Conservation (phyloP, 306 rosid genomes). For the Ochetophila trinervis region DNA sequence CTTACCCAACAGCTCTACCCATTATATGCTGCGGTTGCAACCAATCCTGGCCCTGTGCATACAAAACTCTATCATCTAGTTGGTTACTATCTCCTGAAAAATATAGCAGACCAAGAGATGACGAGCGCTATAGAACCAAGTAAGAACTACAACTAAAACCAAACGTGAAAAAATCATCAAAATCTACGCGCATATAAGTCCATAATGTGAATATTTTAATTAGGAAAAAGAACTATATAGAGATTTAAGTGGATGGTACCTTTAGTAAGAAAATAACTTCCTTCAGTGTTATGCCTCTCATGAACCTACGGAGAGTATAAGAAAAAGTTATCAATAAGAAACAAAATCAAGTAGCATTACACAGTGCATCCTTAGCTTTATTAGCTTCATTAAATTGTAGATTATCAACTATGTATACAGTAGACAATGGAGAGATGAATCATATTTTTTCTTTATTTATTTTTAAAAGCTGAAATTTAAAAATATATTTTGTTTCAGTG, state of each 20-base stretch:
- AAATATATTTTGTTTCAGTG: no score
- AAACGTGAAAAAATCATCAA: neutral
- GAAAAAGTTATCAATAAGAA: neutral
- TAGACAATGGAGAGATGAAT: no score
- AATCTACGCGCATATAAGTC: no score
- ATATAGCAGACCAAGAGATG: neutral
- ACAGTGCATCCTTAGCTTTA: no score
- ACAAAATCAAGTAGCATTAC: neutral
- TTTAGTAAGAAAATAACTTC: constrained; percentile 64
- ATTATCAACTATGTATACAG: no score
- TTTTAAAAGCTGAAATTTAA: no score
- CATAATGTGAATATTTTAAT: no score
- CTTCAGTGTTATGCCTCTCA: constrained; percentile 45
- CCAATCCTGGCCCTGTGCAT: constrained; percentile 66
- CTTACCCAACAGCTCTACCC: constrained; percentile 77
- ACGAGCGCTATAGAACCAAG: neutral
- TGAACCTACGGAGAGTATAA: constrained; percentile 49
- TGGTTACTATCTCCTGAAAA: constrained; percentile 64
- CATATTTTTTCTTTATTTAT: no score
- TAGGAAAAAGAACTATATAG: neutral
- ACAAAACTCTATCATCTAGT: constrained; percentile 51
- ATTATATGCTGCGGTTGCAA: constrained; percentile 58
- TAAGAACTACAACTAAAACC: neutral
- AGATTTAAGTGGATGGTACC: constrained; percentile 36
- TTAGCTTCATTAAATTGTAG: no score